These are phyloP conservation scores for Suillus tomentosus DNA, from an alignment of 768 basidiomycete species.

Conservation along the genomic window DNA sequence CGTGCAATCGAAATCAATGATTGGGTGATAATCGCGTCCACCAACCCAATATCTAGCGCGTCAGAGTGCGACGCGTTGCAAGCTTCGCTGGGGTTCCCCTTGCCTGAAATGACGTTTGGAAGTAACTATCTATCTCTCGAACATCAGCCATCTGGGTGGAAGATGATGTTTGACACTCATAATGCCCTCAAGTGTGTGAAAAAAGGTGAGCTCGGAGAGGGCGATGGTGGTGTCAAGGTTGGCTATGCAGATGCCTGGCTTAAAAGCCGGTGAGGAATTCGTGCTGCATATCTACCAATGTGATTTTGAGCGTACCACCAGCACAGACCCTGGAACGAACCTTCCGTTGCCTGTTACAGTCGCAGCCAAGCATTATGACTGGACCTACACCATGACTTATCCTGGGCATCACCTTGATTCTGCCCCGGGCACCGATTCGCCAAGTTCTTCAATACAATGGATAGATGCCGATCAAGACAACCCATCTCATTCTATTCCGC, in stretches of 20 bases:
- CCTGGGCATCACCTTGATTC: conserved; percentile 51
- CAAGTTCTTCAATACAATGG: conserved; percentile 43
- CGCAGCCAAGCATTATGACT: conserved; percentile 88
- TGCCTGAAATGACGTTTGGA: conserved; percentile 98
- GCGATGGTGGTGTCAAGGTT: conserved; percentile 93
- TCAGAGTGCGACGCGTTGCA: conserved; percentile 72
- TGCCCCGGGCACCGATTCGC: neutral
- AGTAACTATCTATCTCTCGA: conserved; percentile 71
- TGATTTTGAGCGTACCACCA: conserved; percentile 38
- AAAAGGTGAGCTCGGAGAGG: conserved; percentile 70
- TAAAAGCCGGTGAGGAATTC: conserved; percentile 67
- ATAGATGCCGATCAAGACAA: conserved; percentile 57
- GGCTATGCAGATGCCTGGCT: conserved; percentile 95
- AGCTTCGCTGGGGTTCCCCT: conserved; percentile 64
- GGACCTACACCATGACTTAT: conserved; percentile 96
- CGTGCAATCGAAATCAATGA: conserved; percentile 65
- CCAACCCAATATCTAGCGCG: conserved; percentile 80
- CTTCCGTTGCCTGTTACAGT: conserved; percentile 72
- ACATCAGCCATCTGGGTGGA: conserved; percentile 66
- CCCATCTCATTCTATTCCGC: conserved; percentile 68
- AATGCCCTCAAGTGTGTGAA: conserved; percentile 73
- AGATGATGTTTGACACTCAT: conserved; percentile 63
- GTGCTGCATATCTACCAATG: conserved; percentile 9
- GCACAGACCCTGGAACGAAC: conserved; percentile 65
- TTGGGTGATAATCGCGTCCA: conserved; percentile 73